A percentile compares a stretch with the other conserved stretches of the same genome.
phyloP scores from a whole-genome alignment of 371 early-diverging fungal species.

The Syncephalis fuscata region DNA sequence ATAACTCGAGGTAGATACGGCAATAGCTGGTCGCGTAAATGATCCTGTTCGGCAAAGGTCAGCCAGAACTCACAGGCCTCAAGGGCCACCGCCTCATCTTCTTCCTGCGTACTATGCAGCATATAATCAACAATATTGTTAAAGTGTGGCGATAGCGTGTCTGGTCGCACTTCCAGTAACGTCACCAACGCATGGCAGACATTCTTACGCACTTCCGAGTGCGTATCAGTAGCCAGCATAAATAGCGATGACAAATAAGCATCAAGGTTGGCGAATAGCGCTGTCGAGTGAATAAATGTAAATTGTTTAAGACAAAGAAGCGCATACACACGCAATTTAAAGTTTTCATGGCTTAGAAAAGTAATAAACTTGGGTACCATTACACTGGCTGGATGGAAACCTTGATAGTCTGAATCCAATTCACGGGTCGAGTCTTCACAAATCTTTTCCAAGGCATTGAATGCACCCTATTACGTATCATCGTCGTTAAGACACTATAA shows the following conservation, averaged over 20 bases:
- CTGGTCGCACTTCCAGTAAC: constrained; percentile 66
- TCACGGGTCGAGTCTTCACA: constrained; percentile 80
- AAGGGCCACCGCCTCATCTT: constrained; percentile 67
- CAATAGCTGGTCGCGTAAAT: constrained; percentile 52
- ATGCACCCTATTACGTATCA: constrained; percentile 42
- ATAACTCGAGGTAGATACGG: constrained; percentile 65
- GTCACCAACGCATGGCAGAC: constrained; percentile 88
- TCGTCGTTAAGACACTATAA: neutral
- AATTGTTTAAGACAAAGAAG: constrained; percentile 68
- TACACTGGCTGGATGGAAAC: constrained; percentile 53
- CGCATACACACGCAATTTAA: constrained; percentile 55
- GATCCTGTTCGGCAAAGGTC: constrained; percentile 83
- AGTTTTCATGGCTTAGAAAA: constrained; percentile 56
- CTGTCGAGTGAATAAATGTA: constrained; percentile 43
- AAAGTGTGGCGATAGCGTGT: constrained; percentile 67
- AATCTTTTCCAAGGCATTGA: constrained; percentile 73
- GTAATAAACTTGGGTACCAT: constrained; percentile 77
- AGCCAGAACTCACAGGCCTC: constrained; percentile 98
- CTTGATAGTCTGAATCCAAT: constrained; percentile 49
- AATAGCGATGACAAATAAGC: constrained; percentile 66
- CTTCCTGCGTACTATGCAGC: constrained; percentile 73
- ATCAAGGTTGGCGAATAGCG: constrained; percentile 50
- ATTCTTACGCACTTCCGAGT: constrained; percentile 62
- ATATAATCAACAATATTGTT: constrained; percentile 78
- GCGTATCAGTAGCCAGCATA: constrained; percentile 57